These are phyloP conservation scores for Aspergillus panamensis DNA, from an alignment of 495 filamentous ascomycete genomes.

Conservation along the genomic window DNA sequence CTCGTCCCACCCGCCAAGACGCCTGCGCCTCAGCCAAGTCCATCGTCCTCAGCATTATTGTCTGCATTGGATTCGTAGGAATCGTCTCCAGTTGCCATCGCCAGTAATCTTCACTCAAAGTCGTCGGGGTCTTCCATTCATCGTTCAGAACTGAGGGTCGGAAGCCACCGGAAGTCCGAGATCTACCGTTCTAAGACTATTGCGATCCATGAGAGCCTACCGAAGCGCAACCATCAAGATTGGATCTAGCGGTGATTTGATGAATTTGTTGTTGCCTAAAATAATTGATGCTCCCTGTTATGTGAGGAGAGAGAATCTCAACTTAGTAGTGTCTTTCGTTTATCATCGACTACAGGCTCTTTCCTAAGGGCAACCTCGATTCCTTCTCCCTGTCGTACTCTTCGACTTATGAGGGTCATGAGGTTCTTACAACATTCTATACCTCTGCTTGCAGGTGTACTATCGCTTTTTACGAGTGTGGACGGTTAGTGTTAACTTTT, in stretches of 20 bases:
- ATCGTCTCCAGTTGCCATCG: conserved; percentile 1
- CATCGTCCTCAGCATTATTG: neutral
- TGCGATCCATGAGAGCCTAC: neutral
- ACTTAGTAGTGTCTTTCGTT: conserved; percentile 10
- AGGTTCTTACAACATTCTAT: conserved; percentile 18
- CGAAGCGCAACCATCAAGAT: no score
- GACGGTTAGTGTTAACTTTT: conserved; percentile 15
- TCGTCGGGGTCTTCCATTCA: neutral
- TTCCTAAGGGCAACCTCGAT: neutral
- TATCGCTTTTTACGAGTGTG: conserved; percentile 20
- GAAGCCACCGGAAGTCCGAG: conserved; percentile 5
- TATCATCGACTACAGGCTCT: conserved; percentile 2
- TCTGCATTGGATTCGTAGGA: neutral
- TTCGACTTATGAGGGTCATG: conserved; percentile 18
- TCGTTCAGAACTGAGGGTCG: conserved; percentile 4
- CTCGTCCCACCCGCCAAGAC: conserved; percentile 19
- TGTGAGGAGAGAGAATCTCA: conserved; percentile 8
- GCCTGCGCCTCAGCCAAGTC: conserved; percentile 22
- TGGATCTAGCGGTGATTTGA: no score
- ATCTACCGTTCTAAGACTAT: neutral
- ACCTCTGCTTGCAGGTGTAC: conserved; percentile 20
- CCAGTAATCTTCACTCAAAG: neutral
- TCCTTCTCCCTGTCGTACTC: conserved; percentile 5
- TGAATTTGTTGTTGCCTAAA: conserved; percentile 9
- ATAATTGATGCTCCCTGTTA: neutral